Base-by-base conservation (phyloP, 2,329 filamentous ascomycete species). In the Capronia coronata region DNA sequence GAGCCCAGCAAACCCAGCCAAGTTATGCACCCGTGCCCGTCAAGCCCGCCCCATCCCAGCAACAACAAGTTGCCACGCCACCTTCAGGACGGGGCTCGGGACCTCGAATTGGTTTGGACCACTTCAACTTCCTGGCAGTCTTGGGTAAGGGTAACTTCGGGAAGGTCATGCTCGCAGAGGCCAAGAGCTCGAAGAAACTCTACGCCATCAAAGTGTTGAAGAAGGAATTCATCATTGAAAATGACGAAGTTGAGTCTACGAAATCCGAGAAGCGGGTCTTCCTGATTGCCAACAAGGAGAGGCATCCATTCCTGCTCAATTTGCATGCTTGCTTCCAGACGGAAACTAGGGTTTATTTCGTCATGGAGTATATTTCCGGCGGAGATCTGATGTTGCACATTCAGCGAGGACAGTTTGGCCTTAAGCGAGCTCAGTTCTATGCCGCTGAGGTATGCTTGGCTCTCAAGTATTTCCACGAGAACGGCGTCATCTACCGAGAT, bases 141-240 rank as follows among this genome's bases (percentile, higher is more conserved):
- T 80, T 98, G 58, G 93, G 93, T 65, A 98, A 98, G 71, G 93
- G 93, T 73, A 98, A 98, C 71, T 98, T 98, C 65, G 93, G 93
- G 68, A 98, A 98, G 71, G 93, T 98, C 71, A 98, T 98, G 93
- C 75, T 98, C 68, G 93, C 93, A 1, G 94, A 98, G 71, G 95
- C 93, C 1, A 98, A 98, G 75, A 83, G 82, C 48, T 83, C 86
- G 8, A 87, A 90, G 68, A 86, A 91, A 67, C 76, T 98, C 6
- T 98, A 97, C 67, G 93, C 93, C 49, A 98, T 98, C 70, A 98
- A 98, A 71, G 93, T 98, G 30, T 74, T 98, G 61, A 98, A 98
- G 79, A 98, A 98, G 73, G 93, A 98, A 68, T 98, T 98, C 68
- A 98, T 98, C 65, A 98, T 98, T 55, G 94, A 98, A 67, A 95